Percentiles rank a stretch among this genome's conserved stretches.
These are phyloP conservation scores for Panicum miliaceum DNA, from an alignment of 176 grass and related monocot genomes.

Conservation along the genomic window DNA sequence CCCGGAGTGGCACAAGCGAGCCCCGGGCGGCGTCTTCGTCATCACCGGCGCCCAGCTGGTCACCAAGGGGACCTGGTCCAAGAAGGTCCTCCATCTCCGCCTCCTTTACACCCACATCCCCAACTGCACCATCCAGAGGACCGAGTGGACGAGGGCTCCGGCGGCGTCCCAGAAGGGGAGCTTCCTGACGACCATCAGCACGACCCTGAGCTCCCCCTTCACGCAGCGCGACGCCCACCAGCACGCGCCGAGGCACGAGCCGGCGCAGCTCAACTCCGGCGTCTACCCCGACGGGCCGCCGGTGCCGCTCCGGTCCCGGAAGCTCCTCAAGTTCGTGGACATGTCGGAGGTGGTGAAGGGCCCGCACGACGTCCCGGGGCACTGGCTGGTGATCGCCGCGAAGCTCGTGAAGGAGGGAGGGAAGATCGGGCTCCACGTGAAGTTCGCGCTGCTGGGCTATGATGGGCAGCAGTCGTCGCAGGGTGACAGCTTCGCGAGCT, in stretches of 20 bases:
- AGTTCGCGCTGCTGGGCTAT: slow-evolving; percentile 80
- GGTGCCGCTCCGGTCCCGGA: slow-evolving; percentile 82
- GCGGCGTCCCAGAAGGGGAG: slow-evolving; percentile 86
- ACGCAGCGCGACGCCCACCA: slow-evolving; percentile 41
- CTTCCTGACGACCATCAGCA: slow-evolving; percentile 87
- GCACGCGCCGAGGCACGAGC: slow-evolving; percentile 61
- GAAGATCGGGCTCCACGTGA: slow-evolving; percentile 78
- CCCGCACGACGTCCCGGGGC: slow-evolving; percentile 79
- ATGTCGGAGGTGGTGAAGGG: slow-evolving; percentile 87
- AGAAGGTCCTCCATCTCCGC: slow-evolving; percentile 81
- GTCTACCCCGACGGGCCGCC: slow-evolving; percentile 92
- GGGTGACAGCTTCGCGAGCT: slow-evolving; percentile 25
- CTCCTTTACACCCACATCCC: slow-evolving; percentile 81
- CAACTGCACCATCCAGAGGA: slow-evolving; percentile 70
- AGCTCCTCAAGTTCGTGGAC: slow-evolving; percentile 89
- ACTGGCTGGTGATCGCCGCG: slow-evolving; percentile 80
- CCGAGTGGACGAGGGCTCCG: slow-evolving; percentile 70
- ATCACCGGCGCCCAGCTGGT: slow-evolving; percentile 91
- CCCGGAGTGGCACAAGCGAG: slow-evolving; percentile 66
- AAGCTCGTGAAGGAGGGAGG: slow-evolving; percentile 73
- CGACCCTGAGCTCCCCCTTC: slow-evolving; percentile 85
- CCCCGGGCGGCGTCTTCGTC: slow-evolving; percentile 74
- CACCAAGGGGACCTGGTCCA: slow-evolving; percentile 83
- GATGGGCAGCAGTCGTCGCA: slow-evolving; percentile 13
- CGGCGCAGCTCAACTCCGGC: slow-evolving; percentile 84